Evolutionary conservation across 2,329 filamentous ascomycete species (phyloP), one percentile per base, ranked within the genome.

Genomic region (Penicillium nordicum): DNA sequence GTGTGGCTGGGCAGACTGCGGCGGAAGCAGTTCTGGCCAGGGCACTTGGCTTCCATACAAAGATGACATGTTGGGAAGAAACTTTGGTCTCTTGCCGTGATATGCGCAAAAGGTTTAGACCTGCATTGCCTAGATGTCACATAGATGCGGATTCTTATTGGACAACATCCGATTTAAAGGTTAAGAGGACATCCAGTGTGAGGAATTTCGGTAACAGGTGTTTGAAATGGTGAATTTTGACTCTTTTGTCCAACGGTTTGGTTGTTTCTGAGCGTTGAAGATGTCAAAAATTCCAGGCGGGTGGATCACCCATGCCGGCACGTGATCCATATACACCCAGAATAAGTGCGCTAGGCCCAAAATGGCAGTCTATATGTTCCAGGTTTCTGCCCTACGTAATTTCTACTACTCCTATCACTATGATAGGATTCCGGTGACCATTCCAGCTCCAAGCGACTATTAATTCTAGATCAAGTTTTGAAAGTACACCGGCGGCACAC

Each of bases 31-130:
- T 32, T 67, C 61, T 27, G 68, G 63, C 36, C 57, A 58, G 21
- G 56, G 47, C 8, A 41, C 49, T 11, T 60, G 60, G 3, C 57
- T 58, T 42, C 64, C 63, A 32, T 63, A 62, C 21, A 60, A 58
- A 27, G 65, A 69, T 62, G 69, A 71, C 70, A 72, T 72, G 57
- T 44, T 60, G 63, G 57, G 45, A 43, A 16, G 18, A 52, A 27
- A 8, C 14, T 23, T 37, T 14, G 55, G 43, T 36, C 36, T 36
- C 37, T 23, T 49, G 34, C 36, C 18, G 36, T 53, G 25, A 16
- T 53, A 30, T 32, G 50, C 12, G 43, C 21, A 18, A 49, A 41
- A n/a, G 16, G 32, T 54, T 23, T 11, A 32, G 36, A 43, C 30
- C 38, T 21, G 37, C 14, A 43, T 14, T 16, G 45, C 27, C 14